Evolutionary conservation across 2,329 filamentous ascomycete genomes (phyloP).

Genomic region (Colletotrichum somersetense): DNA sequence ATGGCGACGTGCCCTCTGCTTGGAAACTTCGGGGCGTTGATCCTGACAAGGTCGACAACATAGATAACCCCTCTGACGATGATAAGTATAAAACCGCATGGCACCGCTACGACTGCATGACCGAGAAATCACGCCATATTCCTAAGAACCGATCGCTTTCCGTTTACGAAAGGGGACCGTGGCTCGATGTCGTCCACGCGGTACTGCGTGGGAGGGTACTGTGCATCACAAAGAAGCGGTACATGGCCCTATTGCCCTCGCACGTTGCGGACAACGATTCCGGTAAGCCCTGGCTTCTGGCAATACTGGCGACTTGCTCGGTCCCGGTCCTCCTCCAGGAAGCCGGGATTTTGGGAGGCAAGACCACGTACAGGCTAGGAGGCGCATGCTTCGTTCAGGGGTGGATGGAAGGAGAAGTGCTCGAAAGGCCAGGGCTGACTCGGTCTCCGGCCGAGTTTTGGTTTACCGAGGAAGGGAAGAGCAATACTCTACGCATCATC

Average conservation of each 20-base stretch:
- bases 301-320: conserved; percentile 3
- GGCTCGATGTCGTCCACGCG: not conserved
- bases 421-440: not conserved
- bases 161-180: not conserved
- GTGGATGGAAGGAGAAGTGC: conserved; percentile 9
- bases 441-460: not conserved
- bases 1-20: conserved; percentile 6
- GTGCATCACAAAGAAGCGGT: not conserved
- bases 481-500: not conserved
- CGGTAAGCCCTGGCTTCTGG: not conserved
- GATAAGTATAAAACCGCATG: not conserved
- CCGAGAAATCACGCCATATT: not conserved
- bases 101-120: not conserved
- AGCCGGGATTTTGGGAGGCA: not conserved
- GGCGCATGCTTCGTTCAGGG: conserved; percentile 6
- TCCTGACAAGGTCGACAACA: not conserved
- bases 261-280: not conserved
- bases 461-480: not conserved
- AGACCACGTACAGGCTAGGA: not conserved
- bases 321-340: conserved; percentile 2
- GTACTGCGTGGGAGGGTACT: not conserved
- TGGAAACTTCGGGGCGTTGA: not conserved
- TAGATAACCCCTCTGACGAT: too few species aligned
- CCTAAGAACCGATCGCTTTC: not conserved
- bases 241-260: not conserved